phyloP scores from a whole-genome alignment of 345 rosid species.

The Gossypioides kirkii region DNA sequence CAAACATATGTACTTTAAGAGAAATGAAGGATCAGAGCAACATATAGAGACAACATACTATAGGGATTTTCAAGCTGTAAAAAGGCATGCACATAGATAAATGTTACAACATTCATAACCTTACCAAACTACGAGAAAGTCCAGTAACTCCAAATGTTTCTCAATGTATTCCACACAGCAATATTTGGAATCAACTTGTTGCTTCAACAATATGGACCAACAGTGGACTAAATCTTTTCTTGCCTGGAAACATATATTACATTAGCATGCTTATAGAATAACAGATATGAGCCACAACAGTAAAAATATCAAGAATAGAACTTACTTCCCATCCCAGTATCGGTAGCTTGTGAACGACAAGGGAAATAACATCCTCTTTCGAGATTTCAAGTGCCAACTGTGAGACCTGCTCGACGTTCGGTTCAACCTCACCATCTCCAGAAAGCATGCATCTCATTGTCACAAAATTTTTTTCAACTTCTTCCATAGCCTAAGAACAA shows the following conservation, averaged over 20 bases:
- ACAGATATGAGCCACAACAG: background rate
- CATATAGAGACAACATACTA: background rate
- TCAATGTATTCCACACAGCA: conserved; percentile 78
- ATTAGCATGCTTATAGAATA: background rate
- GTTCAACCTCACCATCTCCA: conserved; percentile 90
- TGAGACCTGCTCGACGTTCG: conserved; percentile 66
- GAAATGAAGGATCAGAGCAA: background rate
- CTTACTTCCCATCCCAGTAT: conserved; percentile 92
- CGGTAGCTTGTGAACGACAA: conserved; percentile 75
- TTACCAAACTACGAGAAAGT: conserved; percentile 77
- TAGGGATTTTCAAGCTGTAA: conserved; percentile 5
- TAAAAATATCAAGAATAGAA: conserved; percentile 27
- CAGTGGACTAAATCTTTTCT: conserved; percentile 91
- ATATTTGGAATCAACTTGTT: conserved; percentile 57
- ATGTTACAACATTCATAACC: conserved; percentile 9
- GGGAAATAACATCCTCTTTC: conserved; percentile 77
- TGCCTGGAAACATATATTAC: conserved; percentile 38
- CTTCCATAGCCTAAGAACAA: conserved; percentile 65
- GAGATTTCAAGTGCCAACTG: conserved; percentile 75
- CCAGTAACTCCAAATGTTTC: conserved; percentile 77
- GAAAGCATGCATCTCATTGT: conserved; percentile 68
- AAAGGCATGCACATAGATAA: background rate
- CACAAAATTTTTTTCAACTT: conserved; percentile 82
- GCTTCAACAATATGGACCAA: conserved; percentile 88
- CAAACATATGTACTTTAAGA: background rate